Evolutionary conservation across 768 basidiomycete genomes (phyloP).

Genomic region (Harrya chromipes): DNA sequence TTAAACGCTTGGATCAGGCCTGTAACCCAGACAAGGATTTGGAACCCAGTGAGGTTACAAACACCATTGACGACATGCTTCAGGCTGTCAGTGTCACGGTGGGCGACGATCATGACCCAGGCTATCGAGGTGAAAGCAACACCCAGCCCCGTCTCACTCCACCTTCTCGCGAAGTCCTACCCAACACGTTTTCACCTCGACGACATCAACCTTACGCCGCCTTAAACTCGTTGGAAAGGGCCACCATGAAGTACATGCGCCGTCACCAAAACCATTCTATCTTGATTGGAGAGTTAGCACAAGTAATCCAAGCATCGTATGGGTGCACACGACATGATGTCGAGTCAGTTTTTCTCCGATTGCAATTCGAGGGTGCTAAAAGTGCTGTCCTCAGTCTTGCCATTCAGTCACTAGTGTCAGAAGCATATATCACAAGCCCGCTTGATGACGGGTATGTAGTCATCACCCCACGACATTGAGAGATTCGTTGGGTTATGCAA

Average conservation of each 20-base stretch:
- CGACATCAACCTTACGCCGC: constrained; percentile 16
- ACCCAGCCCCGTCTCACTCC: not conserved
- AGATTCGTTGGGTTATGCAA: not conserved
- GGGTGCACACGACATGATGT: constrained; percentile 22
- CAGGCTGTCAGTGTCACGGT: not conserved
- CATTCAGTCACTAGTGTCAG: constrained; percentile 21
- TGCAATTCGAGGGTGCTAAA: not conserved
- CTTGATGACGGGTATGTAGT: constrained; percentile 29
- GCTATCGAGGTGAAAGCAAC: not conserved
- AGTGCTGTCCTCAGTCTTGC: constrained; percentile 10
- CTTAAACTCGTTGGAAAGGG: constrained; percentile 17
- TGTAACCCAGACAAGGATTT: not conserved
- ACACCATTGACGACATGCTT: not conserved
- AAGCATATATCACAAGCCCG: constrained; percentile 31
- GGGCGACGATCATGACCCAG: not conserved
- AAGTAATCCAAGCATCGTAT: constrained; percentile 5
- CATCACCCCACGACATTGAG: constrained; percentile 26
- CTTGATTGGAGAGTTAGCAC: constrained; percentile 13
- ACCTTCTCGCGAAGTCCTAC: constrained; percentile 1
- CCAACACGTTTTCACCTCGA: constrained; percentile 21
- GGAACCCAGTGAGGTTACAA: not conserved
- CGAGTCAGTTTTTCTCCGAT: constrained; percentile 12
- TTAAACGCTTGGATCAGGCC: constrained; percentile 5
- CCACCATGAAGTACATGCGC: constrained; percentile 18
- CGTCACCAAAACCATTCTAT: constrained; percentile 3